Percentiles rank a stretch among this genome's conserved stretches.
These are phyloP conservation scores for Lunasporangiospora selenospora DNA, from an alignment of 192 early-diverging fungal genomes.

Conservation along the genomic window DNA sequence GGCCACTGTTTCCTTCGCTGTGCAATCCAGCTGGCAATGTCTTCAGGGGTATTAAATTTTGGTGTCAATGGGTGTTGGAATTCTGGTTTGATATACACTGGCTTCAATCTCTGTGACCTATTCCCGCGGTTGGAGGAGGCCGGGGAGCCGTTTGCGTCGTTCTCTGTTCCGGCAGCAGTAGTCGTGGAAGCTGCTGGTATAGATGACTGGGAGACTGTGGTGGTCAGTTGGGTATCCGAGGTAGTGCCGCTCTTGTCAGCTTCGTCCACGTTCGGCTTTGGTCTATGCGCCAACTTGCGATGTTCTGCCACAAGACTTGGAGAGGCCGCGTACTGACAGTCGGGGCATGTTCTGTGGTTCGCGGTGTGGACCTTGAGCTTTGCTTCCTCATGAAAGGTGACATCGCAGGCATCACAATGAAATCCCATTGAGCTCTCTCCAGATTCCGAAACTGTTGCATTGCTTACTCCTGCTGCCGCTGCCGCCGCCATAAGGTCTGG, in stretches of 20 bases:
- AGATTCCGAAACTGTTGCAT: no score
- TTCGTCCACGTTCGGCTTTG: constrained; percentile 3
- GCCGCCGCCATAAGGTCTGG: not conserved
- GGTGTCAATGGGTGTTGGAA: constrained; percentile 12
- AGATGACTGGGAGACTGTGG: no score
- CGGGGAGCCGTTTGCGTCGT: no score
- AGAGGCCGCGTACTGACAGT: constrained; percentile 30
- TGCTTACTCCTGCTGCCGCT: not conserved
- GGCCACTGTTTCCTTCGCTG: constrained; percentile 38
- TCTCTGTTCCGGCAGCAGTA: not conserved
- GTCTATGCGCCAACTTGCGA: constrained; percentile 25
- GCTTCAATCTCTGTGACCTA: no score
- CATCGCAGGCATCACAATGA: constrained; percentile 39
- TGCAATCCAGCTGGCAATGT: constrained; percentile 42
- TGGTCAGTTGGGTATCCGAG: no score
- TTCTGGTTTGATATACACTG: constrained; percentile 3
- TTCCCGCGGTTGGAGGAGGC: no score
- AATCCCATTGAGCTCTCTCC: constrained; percentile 22
- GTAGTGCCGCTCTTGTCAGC: not conserved
- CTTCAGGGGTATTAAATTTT: constrained; percentile 40
- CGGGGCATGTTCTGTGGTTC: constrained; percentile 32
- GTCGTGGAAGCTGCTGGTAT: not conserved
- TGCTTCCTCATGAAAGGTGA: constrained; percentile 37
- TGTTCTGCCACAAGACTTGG: constrained; percentile 42
- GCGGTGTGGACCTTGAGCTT: constrained; percentile 29